Percentiles rank a stretch among this genome's conserved stretches.
phyloP scores from a whole-genome alignment of 169 alveolate genomes.

The Cryptosporidium parvum region DNA sequence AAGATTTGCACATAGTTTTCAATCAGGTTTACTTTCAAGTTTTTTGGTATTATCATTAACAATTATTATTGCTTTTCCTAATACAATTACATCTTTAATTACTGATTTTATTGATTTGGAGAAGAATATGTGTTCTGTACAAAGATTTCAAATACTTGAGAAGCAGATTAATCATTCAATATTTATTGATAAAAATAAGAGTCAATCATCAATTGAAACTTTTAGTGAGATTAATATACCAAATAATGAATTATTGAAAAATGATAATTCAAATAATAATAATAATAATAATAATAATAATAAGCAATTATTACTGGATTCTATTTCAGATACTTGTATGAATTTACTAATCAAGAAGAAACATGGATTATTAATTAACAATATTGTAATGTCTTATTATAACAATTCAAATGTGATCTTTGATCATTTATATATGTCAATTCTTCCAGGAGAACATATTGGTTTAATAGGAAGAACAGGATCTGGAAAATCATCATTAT shows the following conservation, averaged over 20 bases:
- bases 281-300: no score
- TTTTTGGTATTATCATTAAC: conserved; percentile 51
- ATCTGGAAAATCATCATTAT: conserved; percentile 72
- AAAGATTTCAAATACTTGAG: conserved; percentile 64
- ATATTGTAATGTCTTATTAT: conserved; percentile 54
- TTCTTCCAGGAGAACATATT: conserved; percentile 40
- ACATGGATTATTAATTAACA: conserved; percentile 2
- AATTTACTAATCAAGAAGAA: background rate
- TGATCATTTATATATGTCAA: conserved; percentile 1
- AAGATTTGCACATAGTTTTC: conserved; percentile 48
- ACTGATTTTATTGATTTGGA: conserved; percentile 63
- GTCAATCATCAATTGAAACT: conserved; percentile 6
- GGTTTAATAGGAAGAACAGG: conserved; percentile 74
- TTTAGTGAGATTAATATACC: background rate
- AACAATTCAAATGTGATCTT: conserved; percentile 19
- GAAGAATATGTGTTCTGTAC: conserved; percentile 72
- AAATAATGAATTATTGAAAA: background rate
- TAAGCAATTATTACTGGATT: background rate
- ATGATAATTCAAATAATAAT: background rate
- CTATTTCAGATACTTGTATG: background rate
- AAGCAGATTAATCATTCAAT: conserved; percentile 49
- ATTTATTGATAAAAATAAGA: background rate
- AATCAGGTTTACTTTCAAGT: conserved; percentile 36
- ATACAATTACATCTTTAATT: conserved; percentile 32
- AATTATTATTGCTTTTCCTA: conserved; percentile 39